Conservation (phyloP, 2,329 filamentous ascomycete species). For the Rhexocercosporidium sp. region DNA sequence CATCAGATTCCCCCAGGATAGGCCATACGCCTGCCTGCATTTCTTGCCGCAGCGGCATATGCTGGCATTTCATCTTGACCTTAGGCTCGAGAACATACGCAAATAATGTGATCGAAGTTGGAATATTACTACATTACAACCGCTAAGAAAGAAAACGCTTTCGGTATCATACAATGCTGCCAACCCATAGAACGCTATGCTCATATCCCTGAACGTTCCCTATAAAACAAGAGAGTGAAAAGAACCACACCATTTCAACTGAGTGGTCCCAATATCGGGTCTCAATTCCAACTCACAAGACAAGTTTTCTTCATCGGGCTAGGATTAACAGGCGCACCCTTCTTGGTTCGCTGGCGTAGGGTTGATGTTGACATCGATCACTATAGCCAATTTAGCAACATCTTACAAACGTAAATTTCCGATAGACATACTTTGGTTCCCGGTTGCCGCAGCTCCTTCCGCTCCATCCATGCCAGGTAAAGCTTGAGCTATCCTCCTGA, state of each 20-base stretch:
- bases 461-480: conserved; percentile 97
- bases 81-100: neutral
- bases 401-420: neutral
- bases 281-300: neutral
- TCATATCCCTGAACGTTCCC: conserved; percentile 38
- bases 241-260: conserved; percentile 15
- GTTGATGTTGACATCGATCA: conserved; percentile 93
- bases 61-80: no score
- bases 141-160: conserved; percentile 20
- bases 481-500: conserved; percentile 97
- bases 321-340: conserved; percentile 69
- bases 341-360: conserved; percentile 72
- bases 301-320: neutral
- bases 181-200: conserved; percentile 42
- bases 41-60: no score
- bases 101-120: neutral
- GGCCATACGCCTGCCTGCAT: no score
- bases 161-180: conserved; percentile 43
- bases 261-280: neutral
- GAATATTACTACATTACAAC: conserved; percentile 27
- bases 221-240: conserved; percentile 35
- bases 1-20: no score
- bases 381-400: conserved; percentile 52
- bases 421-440: conserved; percentile 73
- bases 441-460: conserved; percentile 74